Conservation (phyloP, 2,329 filamentous ascomycete species). For the Rhytidhysteron rufulum region DNA sequence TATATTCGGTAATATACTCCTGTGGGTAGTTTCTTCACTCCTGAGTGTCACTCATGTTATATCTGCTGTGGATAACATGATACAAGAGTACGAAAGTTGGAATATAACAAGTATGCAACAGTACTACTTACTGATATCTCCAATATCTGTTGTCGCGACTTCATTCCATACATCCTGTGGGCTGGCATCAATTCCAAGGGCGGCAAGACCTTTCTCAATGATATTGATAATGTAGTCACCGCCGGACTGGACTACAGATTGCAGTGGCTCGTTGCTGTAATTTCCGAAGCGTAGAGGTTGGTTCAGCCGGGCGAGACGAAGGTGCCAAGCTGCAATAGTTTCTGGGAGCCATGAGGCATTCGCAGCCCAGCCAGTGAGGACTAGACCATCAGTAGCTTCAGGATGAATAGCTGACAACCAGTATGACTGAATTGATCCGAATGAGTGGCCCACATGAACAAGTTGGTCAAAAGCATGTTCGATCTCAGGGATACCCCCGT, state of each 20-base stretch:
- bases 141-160: slow-evolving; percentile 13
- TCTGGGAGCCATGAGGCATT: slow-evolving; percentile 41
- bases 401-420: slow-evolving; percentile 52
- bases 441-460: slow-evolving; percentile 62
- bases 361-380: slow-evolving; percentile 59
- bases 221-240: neutral
- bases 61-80: too few species aligned
- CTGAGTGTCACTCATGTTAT: too few species aligned
- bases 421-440: slow-evolving; percentile 58
- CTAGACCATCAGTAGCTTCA: slow-evolving; percentile 53
- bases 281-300: slow-evolving; percentile 40
- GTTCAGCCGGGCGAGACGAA: slow-evolving; percentile 43
- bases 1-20: too few species aligned
- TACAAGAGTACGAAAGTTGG: too few species aligned
- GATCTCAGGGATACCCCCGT: slow-evolving; percentile 44
- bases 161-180: slow-evolving; percentile 9
- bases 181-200: neutral
- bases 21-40: too few species aligned
- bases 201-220: neutral
- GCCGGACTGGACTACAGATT: neutral
- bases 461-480: slow-evolving; percentile 40
- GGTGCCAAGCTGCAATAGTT: slow-evolving; percentile 47
- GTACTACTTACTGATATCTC: too few species aligned
- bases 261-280: slow-evolving; percentile 12
- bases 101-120: too few species aligned